phyloP scores from a whole-genome alignment of 208 protist genomes.

The Trypanosomatidae sp. region DNA sequence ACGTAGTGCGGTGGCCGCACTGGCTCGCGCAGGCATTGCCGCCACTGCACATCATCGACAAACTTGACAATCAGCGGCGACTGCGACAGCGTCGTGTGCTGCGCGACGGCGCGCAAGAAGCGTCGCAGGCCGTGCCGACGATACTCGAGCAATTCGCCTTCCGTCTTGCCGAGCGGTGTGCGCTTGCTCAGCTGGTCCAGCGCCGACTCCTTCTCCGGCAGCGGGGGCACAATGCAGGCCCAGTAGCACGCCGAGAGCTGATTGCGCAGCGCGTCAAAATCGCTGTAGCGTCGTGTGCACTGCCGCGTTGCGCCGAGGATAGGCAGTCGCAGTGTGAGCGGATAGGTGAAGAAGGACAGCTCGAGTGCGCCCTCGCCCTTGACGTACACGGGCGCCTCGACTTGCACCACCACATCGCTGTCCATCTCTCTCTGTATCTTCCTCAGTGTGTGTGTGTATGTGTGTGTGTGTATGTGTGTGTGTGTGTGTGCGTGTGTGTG shows the following conservation, averaged over 20 bases:
- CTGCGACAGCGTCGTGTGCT: conserved; percentile 45
- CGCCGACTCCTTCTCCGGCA: conserved; percentile 80
- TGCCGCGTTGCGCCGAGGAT: conserved; percentile 11
- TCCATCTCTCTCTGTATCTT: neutral
- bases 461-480: neutral
- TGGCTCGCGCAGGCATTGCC: conserved; percentile 23
- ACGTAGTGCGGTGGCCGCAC: conserved; percentile 17
- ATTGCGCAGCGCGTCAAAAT: conserved; percentile 75
- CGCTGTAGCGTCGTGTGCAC: conserved; percentile 70
- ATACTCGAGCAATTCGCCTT: conserved; percentile 48
- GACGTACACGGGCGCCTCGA: conserved; percentile 17
- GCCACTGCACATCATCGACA: conserved; percentile 62
- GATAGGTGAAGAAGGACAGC: conserved; percentile 70
- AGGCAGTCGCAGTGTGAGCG: conserved; percentile 29
- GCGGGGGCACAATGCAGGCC: conserved; percentile 76
- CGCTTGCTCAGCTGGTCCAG: conserved; percentile 44
- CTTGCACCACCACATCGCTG: conserved; percentile 14
- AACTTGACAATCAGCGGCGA: conserved; percentile 56
- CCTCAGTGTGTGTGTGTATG: neutral
- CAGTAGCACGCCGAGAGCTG: conserved; percentile 47
- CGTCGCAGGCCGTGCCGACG: conserved; percentile 51
- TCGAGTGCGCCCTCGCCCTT: conserved; percentile 62
- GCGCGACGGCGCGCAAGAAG: conserved; percentile 66
- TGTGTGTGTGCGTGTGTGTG: neutral
- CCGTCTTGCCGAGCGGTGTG: conserved; percentile 10